A percentile compares a stretch with the other conserved stretches of the same genome.
Evolutionary conservation across 2,329 filamentous ascomycete species (phyloP).

Genomic region (Scedosporium dehoogii): DNA sequence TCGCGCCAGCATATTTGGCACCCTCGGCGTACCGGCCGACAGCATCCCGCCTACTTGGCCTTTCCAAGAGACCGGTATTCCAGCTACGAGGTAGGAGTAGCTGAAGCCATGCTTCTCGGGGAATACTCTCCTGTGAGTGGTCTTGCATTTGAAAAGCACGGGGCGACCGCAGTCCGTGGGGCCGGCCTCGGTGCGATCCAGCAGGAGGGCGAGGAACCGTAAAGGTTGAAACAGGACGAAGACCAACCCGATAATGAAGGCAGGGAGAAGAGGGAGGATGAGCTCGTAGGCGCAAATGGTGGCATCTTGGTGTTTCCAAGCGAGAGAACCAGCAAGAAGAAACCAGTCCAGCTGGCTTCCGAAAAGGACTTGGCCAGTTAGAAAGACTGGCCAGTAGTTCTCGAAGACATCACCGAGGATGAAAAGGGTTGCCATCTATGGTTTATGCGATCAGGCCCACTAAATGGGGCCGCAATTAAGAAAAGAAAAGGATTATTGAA

Average conservation of each 20-base stretch:
- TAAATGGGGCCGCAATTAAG: no score
- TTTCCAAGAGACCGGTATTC: constrained; percentile 54
- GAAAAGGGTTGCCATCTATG: no score
- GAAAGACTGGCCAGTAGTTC: constrained; percentile 8
- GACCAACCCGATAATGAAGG: background rate
- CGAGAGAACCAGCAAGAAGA: constrained; percentile 15
- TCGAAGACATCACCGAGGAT: background rate
- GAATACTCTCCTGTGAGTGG: constrained; percentile 56
- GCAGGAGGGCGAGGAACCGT: background rate
- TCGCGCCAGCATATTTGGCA: background rate
- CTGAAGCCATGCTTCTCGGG: constrained; percentile 58
- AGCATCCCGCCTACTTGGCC: constrained; percentile 47
- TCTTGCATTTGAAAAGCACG: constrained; percentile 54
- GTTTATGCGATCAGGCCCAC: no score
- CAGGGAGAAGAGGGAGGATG: background rate
- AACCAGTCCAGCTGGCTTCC: constrained; percentile 16
- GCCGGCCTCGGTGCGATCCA: constrained; percentile 11
- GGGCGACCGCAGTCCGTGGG: constrained; percentile 23
- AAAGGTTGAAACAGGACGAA: background rate
- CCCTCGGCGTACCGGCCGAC: constrained; percentile 27
- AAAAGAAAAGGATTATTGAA: no score
- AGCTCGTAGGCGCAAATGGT: background rate
- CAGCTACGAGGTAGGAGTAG: constrained; percentile 62
- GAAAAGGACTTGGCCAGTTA: constrained; percentile 13
- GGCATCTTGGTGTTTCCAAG: constrained; percentile 10